Percentiles rank a stretch among this genome's conserved stretches.
Conservation (phyloP, 2,329 filamentous ascomycete genomes). For the Magnaporthales sp. region DNA sequence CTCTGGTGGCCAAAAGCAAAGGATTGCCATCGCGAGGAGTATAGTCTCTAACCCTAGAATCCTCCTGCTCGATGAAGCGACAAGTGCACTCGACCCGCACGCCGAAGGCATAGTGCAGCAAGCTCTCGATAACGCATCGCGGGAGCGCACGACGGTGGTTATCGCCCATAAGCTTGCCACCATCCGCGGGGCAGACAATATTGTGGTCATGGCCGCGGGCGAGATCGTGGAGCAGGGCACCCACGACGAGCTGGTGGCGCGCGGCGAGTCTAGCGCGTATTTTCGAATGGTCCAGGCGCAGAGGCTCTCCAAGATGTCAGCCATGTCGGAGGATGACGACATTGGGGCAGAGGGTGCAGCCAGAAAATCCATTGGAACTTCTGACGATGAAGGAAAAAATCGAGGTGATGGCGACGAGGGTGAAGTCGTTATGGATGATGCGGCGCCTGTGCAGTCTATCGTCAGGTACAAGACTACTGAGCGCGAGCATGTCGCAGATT, state of each 20-base stretch:
- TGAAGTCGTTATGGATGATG: constrained; percentile 2
- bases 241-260: constrained; percentile 17
- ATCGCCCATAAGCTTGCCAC: constrained; percentile 57
- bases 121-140: constrained; percentile 46
- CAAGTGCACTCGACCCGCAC: constrained; percentile 42
- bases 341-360: neutral
- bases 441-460: constrained; percentile 13
- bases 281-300: constrained; percentile 14
- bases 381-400: neutral
- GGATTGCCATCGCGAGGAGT: constrained; percentile 56
- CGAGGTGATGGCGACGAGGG: neutral
- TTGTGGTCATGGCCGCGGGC: constrained; percentile 27
- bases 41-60: constrained; percentile 57
- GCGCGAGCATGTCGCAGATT: constrained; percentile 6
- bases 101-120: constrained; percentile 43
- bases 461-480: constrained; percentile 13
- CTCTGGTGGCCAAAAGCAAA: constrained; percentile 60
- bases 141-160: constrained; percentile 54
- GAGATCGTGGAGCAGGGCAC: constrained; percentile 22
- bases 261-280: constrained; percentile 15
- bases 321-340: constrained; percentile 3
- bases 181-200: constrained; percentile 30
- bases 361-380: neutral
- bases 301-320: constrained; percentile 9
- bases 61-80: constrained; percentile 60